Base-by-base conservation (phyloP, 768 basidiomycete genomes). In the Phaeotremella skinneri region DNA sequence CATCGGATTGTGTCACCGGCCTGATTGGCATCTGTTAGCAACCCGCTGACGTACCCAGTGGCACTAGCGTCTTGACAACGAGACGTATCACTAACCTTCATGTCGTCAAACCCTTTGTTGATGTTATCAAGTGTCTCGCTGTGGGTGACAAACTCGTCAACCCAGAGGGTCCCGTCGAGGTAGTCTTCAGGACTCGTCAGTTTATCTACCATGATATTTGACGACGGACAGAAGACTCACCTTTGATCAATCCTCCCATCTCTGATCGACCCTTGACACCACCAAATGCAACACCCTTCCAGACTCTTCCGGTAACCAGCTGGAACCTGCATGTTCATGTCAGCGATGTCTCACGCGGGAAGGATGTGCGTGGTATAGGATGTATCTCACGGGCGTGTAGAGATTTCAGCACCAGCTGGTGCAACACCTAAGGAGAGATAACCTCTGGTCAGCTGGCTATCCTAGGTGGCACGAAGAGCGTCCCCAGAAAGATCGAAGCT, bases 191-290 rank as follows among this genome's bases (percentile, higher is more conserved):
- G 20, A 13, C 4, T 56, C 27, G 21, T 20, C 9, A 21, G 52
- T 26, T 39, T 49, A 42, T 52, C 49, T 20, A 41, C 42, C 42
- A 7, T 11, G 25, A 27, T 58, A 51, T 16, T 2, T 37, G 23
- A 17, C 47, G 48, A 47, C 21, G 20, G 16, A 11, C 11, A 29
- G 17, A 29, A 0, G 6, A 63, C 78, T 66, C 60, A 90, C 90
- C 90, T 77, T 93, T 86, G 6, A 97, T 92, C 31, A 97, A 85
- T 23, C 89, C 90, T 43, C 93, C 93, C 41, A 97, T 81, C 79
- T 98, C 94, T 17, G 93, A 91, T 57, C 96, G 85, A 32, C 94
- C 96, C 81, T 98, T 98, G 65, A 99, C 93, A 52, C 96, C 96
- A 56, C 96, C 96, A 71, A 98, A 99, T 2, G 96, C 96, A 32